Evolutionary conservation across 1,284 basidiomycete species (phyloP).

Genomic region (Fomitopsis betulina): DNA sequence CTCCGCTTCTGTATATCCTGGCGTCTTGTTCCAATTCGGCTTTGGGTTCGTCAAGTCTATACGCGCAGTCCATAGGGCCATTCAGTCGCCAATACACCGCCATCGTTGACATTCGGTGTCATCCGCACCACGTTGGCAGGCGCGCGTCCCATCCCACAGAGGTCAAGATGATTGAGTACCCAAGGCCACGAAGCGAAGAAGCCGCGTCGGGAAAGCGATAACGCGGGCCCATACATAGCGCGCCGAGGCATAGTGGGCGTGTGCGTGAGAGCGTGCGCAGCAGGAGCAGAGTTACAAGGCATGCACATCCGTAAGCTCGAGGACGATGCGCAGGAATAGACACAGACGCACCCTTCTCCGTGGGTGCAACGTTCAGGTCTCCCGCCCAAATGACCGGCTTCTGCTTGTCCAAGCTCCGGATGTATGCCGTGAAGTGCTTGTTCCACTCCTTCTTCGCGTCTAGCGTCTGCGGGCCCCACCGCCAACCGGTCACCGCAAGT

Average conservation of each 20-base stretch:
- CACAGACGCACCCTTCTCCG: constrained; percentile 49
- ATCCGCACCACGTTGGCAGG: background rate
- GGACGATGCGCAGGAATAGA: background rate
- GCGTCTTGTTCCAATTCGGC: constrained; percentile 74
- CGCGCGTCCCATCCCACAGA: background rate
- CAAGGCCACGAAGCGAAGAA: background rate
- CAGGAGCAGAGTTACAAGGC: background rate
- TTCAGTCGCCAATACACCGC: background rate
- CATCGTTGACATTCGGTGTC: background rate
- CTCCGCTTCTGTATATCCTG: constrained; percentile 80
- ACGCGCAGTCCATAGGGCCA: background rate
- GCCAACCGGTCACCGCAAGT: background rate
- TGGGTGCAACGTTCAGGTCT: constrained; percentile 84
- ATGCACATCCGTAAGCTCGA: background rate
- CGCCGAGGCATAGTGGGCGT: background rate
- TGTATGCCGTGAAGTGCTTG: constrained; percentile 65
- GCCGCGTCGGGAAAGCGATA: background rate
- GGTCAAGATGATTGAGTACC: background rate
- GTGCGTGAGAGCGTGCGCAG: constrained; percentile 1
- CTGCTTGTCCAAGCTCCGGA: constrained; percentile 65
- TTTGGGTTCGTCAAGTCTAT: constrained; percentile 65
- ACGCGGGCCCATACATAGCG: background rate
- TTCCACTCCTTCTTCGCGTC: constrained; percentile 77
- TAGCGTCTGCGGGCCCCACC: constrained; percentile 46
- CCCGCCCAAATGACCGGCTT: constrained; percentile 91